A percentile compares a stretch with the other conserved stretches of the same genome.
Evolutionary conservation across 371 early-diverging fungal species (phyloP).

Genomic region (Umbelopsis sp.): DNA sequence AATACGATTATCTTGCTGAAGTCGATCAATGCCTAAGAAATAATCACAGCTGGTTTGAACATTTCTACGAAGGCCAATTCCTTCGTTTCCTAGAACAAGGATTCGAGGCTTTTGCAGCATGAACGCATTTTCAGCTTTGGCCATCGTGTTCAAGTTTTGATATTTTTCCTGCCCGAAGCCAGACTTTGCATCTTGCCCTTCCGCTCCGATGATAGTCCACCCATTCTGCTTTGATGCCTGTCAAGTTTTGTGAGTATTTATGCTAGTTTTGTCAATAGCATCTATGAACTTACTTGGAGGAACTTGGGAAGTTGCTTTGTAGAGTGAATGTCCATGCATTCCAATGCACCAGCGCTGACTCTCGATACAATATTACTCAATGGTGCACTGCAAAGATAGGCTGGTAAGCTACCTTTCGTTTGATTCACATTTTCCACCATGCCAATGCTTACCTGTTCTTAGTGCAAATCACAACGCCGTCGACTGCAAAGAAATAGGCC

Average conservation of each 20-base stretch:
- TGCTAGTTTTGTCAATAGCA: background rate
- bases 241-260: background rate
- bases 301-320: constrained; percentile 55
- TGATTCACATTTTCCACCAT: constrained; percentile 23
- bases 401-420: background rate
- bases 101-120: constrained; percentile 35
- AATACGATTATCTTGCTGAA: background rate
- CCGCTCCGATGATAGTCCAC: constrained; percentile 63
- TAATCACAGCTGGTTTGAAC: constrained; percentile 47
- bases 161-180: background rate
- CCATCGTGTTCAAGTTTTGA: background rate
- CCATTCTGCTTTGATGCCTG: constrained; percentile 40
- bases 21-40: constrained; percentile 40
- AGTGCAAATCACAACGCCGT: constrained; percentile 61
- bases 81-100: constrained; percentile 72
- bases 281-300: constrained; percentile 37
- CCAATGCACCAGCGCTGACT: constrained; percentile 69
- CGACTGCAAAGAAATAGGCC: constrained; percentile 61
- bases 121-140: background rate
- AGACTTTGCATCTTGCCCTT: constrained; percentile 26
- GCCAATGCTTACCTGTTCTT: constrained; percentile 42
- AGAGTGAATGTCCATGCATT: constrained; percentile 56
- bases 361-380: constrained; percentile 62
- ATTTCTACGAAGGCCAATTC: constrained; percentile 53
- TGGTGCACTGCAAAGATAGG: constrained; percentile 43